Conservation (phyloP, 2,329 filamentous ascomycete species). For the Thyridium curvatum region DNA sequence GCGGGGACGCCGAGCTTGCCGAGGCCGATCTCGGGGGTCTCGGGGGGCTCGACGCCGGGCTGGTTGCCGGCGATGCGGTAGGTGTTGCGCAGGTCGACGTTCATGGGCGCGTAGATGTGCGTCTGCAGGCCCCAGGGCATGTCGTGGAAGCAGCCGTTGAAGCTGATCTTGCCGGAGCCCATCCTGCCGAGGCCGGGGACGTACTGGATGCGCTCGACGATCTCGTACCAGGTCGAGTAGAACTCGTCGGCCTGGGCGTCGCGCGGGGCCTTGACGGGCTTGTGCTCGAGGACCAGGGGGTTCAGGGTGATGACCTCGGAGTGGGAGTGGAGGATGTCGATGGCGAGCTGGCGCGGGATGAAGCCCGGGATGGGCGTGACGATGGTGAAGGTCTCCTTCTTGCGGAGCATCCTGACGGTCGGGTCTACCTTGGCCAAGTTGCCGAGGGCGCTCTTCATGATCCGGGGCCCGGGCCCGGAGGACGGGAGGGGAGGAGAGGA, state of each 20-base stretch:
- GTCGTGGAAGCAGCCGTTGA: conserved; percentile 67
- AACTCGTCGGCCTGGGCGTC: conserved; percentile 64
- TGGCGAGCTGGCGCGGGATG: conserved; percentile 64
- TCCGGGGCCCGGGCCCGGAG: too few relatives aligned
- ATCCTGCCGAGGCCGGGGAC: conserved; percentile 60
- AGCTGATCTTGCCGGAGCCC: conserved; percentile 59
- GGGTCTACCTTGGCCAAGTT: too few relatives aligned
- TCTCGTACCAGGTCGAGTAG: conserved; percentile 71
- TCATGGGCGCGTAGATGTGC: conserved; percentile 63
- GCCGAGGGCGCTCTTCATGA: too few relatives aligned
- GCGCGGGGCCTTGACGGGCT: conserved; percentile 59
- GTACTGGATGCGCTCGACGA: conserved; percentile 62
- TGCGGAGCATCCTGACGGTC: conserved; percentile 47
- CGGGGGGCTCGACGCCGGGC: conserved; percentile 55
- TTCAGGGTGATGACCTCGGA: conserved; percentile 66
- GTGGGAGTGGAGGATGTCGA: conserved; percentile 67
- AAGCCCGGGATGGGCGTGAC: conserved; percentile 65
- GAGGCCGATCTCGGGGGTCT: conserved; percentile 55
- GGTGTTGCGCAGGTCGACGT: conserved; percentile 60
- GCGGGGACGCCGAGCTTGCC: conserved; percentile 51
- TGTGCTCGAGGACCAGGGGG: conserved; percentile 59
- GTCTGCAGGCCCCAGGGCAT: conserved; percentile 68
- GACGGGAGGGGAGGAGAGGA: too few relatives aligned
- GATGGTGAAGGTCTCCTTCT: conserved; percentile 60
- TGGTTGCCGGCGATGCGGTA: conserved; percentile 66